Evolutionary conservation across 192 early-diverging fungal species (phyloP).

Genomic region (Backusella parvicylindrica): DNA sequence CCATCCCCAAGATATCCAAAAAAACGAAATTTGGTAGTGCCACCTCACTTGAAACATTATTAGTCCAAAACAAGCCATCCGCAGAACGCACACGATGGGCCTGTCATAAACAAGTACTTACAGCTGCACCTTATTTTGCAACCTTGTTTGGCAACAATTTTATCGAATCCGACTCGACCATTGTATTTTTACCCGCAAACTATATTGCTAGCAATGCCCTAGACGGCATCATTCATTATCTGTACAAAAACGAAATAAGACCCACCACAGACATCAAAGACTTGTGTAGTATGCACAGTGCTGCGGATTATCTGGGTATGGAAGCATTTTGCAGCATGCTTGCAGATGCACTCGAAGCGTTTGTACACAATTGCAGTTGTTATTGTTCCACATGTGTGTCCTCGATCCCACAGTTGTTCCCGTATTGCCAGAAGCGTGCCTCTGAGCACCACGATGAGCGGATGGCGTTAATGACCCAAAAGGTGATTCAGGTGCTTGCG

Average conservation of each 20-base stretch:
- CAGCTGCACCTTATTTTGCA: constrained; percentile 26
- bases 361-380: constrained; percentile 20
- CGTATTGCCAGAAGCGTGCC: neutral
- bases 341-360: neutral
- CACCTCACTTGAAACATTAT: neutral
- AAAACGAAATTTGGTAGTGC: neutral
- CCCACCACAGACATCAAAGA: neutral
- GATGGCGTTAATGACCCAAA: neutral
- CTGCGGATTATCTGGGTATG: constrained; percentile 32
- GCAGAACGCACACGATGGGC: constrained; percentile 4
- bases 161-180: constrained; percentile 10
- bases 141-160: constrained; percentile 28
- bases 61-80: neutral
- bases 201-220: neutral
- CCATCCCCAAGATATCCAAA: neutral
- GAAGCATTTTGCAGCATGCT: constrained; percentile 1
- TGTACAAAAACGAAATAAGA: constrained; percentile 19
- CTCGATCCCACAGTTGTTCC: constrained; percentile 1
- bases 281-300: constrained; percentile 9
- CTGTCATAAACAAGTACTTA: constrained; percentile 10
- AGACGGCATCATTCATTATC: constrained; percentile 13
- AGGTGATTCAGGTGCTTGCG: neutral
- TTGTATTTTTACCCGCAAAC: constrained; percentile 9
- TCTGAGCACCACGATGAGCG: constrained; percentile 9
- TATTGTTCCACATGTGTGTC: constrained; percentile 8